Conservation (phyloP, 2,329 filamentous ascomycete species). For the Pyrenochaeta sp. region DNA sequence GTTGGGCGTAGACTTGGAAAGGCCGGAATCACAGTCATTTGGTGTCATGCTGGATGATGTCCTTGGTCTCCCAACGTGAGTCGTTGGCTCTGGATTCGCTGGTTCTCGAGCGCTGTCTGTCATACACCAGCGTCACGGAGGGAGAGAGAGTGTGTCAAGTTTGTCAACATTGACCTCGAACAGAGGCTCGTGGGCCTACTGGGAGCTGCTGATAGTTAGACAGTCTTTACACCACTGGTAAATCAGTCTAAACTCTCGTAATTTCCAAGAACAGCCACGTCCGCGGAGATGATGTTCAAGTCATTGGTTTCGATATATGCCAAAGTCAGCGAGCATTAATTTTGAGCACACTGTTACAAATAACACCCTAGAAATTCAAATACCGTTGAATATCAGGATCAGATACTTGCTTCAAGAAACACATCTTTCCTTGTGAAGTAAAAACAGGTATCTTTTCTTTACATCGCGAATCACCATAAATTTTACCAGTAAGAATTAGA, state of each 20-base stretch:
- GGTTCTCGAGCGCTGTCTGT: neutral
- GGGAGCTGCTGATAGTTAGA: neutral
- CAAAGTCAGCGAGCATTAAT: neutral
- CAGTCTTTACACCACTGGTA: neutral
- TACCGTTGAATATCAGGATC: too few relatives aligned
- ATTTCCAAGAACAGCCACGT: neutral
- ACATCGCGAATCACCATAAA: neutral
- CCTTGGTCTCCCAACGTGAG: neutral
- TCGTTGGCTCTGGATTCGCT: neutral
- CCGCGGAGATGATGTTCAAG: neutral
- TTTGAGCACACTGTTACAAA: neutral
- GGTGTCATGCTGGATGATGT: conserved; percentile 19
- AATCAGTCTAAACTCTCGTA: neutral
- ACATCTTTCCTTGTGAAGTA: neutral
- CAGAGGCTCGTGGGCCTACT: neutral
- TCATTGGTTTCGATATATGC: too few relatives aligned
- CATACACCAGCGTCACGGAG: neutral
- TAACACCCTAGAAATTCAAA: neutral
- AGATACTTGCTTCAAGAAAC: neutral
- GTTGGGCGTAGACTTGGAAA: conserved; percentile 34
- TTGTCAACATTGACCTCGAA: neutral
- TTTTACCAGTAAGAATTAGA: neutral
- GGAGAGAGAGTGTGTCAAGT: neutral
- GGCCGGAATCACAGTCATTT: conserved; percentile 1
- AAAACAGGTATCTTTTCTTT: neutral